phyloP scores from a whole-genome alignment of 306 rosid genomes.

The Elaeagnus macrophylla region DNA sequence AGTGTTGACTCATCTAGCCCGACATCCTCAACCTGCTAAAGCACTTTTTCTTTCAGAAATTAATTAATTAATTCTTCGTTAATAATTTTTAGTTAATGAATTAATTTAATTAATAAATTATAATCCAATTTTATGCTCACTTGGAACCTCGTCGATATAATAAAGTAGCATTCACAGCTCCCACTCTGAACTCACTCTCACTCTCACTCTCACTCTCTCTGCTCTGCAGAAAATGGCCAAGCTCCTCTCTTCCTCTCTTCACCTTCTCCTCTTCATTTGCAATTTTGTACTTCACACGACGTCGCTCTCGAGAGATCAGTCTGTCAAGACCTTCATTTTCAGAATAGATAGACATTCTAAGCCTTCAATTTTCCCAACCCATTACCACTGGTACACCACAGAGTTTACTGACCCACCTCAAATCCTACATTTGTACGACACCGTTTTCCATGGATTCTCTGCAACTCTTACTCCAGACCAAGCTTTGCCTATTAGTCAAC shows the following conservation, averaged over 20 bases:
- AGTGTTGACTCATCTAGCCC: no score
- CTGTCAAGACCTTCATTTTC: constrained; percentile 54
- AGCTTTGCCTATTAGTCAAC: constrained; percentile 26
- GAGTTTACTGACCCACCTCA: constrained; percentile 46
- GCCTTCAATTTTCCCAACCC: constrained; percentile 71
- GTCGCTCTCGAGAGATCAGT: constrained; percentile 6
- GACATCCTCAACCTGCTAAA: no score
- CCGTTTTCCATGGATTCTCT: constrained; percentile 84
- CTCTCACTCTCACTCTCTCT: constrained; percentile 9
- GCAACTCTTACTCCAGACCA: constrained; percentile 44
- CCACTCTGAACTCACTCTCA: no score
- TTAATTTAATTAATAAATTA: no score
- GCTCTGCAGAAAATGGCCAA: constrained; percentile 21
- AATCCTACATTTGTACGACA: constrained; percentile 64
- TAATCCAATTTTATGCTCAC: no score
- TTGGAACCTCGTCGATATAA: no score
- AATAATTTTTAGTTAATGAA: no score
- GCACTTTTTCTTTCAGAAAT: no score
- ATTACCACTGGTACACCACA: constrained; percentile 70
- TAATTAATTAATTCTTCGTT: no score
- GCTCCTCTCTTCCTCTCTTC: background rate
- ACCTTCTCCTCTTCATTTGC: constrained; percentile 15
- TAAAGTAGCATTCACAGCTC: no score
- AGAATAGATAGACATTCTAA: constrained; percentile 49
- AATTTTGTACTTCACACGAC: constrained; percentile 4